Evolutionary conservation across 352 stramenopile species (phyloP), one percentile per base, ranked within the genome.

Genomic region (Globisporangium spiculum): DNA sequence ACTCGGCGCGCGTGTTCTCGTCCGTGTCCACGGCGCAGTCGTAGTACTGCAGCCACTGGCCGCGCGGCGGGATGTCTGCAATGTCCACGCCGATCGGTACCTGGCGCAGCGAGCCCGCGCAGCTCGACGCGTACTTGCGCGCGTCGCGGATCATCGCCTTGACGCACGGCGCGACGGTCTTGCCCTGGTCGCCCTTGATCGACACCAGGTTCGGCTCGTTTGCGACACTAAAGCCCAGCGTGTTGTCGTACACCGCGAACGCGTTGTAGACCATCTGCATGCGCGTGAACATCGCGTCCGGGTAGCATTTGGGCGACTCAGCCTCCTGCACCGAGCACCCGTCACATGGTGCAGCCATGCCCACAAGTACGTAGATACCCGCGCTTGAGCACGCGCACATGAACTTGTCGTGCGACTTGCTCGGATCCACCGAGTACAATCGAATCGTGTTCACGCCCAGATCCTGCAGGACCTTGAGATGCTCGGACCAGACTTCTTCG

Each of bases 401-500:
- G 60, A 94, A 94, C 68, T 79, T 80, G 75, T 91, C 83, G 67
- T 94, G 84, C 38, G 76, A 75, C 63, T 83, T 71, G 46, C 60
- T 71, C 38, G 84, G 81, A 71, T 94, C 81, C 10, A 94, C 77
- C 27, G 75, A 77, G 71, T 94, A 92, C 5, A 94, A 63, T 8
- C 84, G 82, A 30, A 94, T 71, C 7, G 79, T 88, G 74, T 88
- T 93, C 14, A 91, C 75, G 10, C 79, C 77, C 1, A 93, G 62
- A 56, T 86, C 68, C 69, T 90, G 66, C 44, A 93, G 71, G 63
- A 84, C 66, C 20, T 60, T 61, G 30, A 93, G 65, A 64, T 93
- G 72, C 7, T 70, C 60, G 30, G 54, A 41, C 86, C 86, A 94
- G 10, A 92, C 70, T 20, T 69, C 22, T 36, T 83, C 73, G 72